Percentiles rank a stretch among this genome's conserved stretches.
Conservation (phyloP, 352 stramenopile genomes). For the Phytophthora quininea region DNA sequence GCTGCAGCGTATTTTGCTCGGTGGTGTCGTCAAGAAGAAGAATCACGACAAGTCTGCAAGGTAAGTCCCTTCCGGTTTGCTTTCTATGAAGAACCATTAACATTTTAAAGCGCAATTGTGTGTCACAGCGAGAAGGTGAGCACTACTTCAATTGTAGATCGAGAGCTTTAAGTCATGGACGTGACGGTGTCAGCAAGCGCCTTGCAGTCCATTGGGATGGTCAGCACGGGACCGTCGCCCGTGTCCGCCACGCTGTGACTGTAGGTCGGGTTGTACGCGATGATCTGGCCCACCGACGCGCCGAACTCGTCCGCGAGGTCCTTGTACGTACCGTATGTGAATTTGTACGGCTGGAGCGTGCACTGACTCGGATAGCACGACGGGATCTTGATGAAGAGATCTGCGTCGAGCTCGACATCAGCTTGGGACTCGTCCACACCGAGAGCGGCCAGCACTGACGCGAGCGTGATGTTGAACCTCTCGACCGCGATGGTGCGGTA, state of each 20-base stretch:
- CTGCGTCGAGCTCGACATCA: constrained; percentile 16
- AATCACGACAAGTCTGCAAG: neutral
- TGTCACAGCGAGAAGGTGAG: neutral
- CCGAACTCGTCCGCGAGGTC: constrained; percentile 19
- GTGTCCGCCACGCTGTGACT: constrained; percentile 17
- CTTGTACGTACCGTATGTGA: constrained; percentile 27
- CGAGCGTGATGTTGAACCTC: constrained; percentile 28
- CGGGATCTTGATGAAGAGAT: constrained; percentile 25
- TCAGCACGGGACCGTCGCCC: constrained; percentile 17
- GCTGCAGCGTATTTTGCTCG: constrained; percentile 34
- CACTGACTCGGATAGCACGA: constrained; percentile 31
- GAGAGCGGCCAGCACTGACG: constrained; percentile 13
- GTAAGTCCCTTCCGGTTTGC: too few relatives aligned
- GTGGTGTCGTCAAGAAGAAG: neutral
- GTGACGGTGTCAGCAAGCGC: constrained; percentile 14
- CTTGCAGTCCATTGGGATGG: constrained; percentile 20
- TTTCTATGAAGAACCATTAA: too few relatives aligned
- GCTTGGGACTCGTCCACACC: constrained; percentile 23
- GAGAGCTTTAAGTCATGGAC: constrained; percentile 12
- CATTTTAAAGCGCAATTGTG: too few relatives aligned
- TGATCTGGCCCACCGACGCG: constrained; percentile 18
- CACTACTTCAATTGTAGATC: neutral
- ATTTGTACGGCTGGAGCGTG: constrained; percentile 25
- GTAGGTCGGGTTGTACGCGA: constrained; percentile 28
- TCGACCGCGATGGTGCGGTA: constrained; percentile 27